Evolutionary conservation across 768 basidiomycete species (phyloP), one percentile per base, ranked within the genome.

Genomic region (Lentinula edodes): DNA sequence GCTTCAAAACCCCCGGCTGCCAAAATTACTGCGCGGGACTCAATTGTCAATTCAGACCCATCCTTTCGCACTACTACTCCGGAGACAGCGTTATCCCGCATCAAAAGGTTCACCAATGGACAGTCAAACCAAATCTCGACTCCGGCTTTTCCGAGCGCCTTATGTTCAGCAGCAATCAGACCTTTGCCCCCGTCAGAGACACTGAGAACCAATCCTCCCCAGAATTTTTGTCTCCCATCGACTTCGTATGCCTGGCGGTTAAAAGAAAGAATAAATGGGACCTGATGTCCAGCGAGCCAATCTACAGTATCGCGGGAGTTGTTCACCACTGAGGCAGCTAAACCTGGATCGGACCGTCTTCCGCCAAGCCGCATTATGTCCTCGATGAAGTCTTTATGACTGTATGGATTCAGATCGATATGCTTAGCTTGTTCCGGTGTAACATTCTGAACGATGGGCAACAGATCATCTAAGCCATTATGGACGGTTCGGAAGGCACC

Each of bases 1-100:
- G 88, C 80, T 69, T 89, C 87, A 63, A 83, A 89, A 0, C 87
- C 88, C 20, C 88, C 88, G 13, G 83, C 82, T 3, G 88, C 87
- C 43, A 90, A 76, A 32, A 89, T 72, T 15, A 88, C 80, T 10
- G 82, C 78, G 8, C 70, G 66, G 1, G 81, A 67, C 9, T 59
- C 68, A 18, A 89, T 67, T n/a, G 62, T 63, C 9, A 79, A 38
- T 16, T 71, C 67, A 56, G 72, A 54, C 3, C 77, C 81, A 13
- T 70, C 66, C 58, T 68, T 78, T 34, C 71, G 68, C 1, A 85
- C 79, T 8, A 78, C 68, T 2, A 87, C 65, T 1, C 86, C 86
- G 18, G 66, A 67, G 34, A 88, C 73, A 3, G 67, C 67, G n/a
- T 70, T 76, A 6, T 74, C 72, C 18, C 75, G 70, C 62, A 74